phyloP scores from a whole-genome alignment of 2,329 filamentous ascomycete genomes.

The Calonectria hawksworthii region DNA sequence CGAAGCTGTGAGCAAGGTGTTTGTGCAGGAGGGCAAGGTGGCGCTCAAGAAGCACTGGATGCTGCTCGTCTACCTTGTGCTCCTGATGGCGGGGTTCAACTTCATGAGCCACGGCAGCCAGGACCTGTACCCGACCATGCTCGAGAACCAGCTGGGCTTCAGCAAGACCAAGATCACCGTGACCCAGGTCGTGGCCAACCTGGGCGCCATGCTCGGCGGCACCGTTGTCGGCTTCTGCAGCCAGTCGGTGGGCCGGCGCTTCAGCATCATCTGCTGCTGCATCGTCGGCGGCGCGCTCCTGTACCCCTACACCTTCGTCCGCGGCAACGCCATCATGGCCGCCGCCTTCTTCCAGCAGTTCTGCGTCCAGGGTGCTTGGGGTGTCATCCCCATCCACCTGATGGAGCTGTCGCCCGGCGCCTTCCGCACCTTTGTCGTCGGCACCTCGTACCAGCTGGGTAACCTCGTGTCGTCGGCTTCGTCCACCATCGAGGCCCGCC shows the following conservation, averaged over 20 bases:
- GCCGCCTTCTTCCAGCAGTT: constrained; percentile 89
- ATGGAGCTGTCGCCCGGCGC: constrained; percentile 82
- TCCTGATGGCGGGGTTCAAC: constrained; percentile 93
- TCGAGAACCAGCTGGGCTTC: constrained; percentile 69
- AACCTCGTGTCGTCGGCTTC: constrained; percentile 80
- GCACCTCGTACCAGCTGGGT: constrained; percentile 82
- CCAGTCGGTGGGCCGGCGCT: constrained; percentile 77
- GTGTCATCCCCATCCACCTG: constrained; percentile 81
- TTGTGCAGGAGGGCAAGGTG: constrained; percentile 82
- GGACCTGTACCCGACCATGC: constrained; percentile 73
- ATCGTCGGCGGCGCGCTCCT: constrained; percentile 80
- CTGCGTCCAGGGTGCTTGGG: constrained; percentile 83
- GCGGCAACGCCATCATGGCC: constrained; percentile 75
- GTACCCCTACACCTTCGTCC: constrained; percentile 85
- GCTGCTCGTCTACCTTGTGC: constrained; percentile 82
- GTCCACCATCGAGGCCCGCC: constrained; percentile 81
- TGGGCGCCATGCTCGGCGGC: constrained; percentile 79
- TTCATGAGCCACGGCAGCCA: constrained; percentile 88
- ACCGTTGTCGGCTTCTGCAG: constrained; percentile 76
- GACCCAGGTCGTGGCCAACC: constrained; percentile 79
- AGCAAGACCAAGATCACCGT: constrained; percentile 72
- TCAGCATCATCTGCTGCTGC: constrained; percentile 77
- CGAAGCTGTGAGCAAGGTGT: constrained; percentile 61
- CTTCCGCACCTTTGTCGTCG: constrained; percentile 82
- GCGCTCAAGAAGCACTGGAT: constrained; percentile 86